These are phyloP conservation scores for Cercophora scortea DNA, from an alignment of 495 filamentous ascomycete genomes.

Conservation along the genomic window DNA sequence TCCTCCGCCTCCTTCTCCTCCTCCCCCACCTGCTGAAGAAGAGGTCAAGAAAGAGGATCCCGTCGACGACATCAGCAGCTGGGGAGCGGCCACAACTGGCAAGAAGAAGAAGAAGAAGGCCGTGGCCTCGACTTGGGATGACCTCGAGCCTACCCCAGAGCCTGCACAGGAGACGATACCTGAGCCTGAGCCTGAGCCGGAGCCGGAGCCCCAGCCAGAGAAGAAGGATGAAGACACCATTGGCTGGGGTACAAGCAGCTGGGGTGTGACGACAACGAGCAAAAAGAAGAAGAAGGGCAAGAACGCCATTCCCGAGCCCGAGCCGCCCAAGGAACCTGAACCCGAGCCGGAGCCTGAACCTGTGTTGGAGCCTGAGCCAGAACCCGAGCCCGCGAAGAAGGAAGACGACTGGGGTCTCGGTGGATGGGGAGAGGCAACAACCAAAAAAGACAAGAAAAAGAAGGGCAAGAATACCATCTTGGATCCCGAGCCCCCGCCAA, in stretches of 20 bases:
- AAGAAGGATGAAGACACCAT: slow-evolving; percentile 15
- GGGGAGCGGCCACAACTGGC: no score
- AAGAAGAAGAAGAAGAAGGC: no score
- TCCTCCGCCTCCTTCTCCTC: no score
- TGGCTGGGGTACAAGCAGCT: background rate
- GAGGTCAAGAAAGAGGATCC: no score
- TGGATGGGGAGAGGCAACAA: background rate
- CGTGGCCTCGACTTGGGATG: no score
- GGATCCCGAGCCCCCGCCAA: slow-evolving; percentile 1
- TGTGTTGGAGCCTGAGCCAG: slow-evolving; percentile 13
- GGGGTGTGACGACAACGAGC: background rate
- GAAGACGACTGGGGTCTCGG: background rate
- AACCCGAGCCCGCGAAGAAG: slow-evolving; percentile 24
- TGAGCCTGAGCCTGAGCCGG: slow-evolving; percentile 13
- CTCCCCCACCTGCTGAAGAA: no score
- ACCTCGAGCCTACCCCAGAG: no score
- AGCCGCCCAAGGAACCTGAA: slow-evolving; percentile 4
- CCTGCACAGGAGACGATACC: background rate
- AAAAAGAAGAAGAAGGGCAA: slow-evolving; percentile 16
- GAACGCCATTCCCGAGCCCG: background rate
- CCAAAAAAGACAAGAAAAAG: slow-evolving; percentile 12
- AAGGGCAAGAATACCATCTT: slow-evolving; percentile 6
- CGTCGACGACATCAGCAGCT: no score
- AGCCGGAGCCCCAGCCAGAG: slow-evolving; percentile 23
- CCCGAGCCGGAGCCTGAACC: slow-evolving; percentile 14